phyloP scores from a whole-genome alignment of 768 basidiomycete species.

The Xerocomellus dryophilus region DNA sequence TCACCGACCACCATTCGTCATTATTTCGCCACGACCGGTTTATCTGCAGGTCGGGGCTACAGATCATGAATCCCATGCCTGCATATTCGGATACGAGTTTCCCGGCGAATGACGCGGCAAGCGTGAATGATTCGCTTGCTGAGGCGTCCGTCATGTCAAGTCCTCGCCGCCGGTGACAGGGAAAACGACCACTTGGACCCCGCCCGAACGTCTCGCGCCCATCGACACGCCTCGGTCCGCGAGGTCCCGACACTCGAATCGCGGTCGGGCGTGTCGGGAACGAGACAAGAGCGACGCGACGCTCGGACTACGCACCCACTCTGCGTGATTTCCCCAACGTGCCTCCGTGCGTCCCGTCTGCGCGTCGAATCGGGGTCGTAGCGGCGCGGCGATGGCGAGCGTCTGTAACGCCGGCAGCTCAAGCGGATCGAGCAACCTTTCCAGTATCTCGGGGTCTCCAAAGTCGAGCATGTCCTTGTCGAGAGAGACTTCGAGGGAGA shows the following conservation, averaged over 20 bases:
- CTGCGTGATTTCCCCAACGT: neutral
- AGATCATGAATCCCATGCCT: neutral
- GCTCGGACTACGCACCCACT: constrained; percentile 17
- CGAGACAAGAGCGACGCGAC: constrained; percentile 15
- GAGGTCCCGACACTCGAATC: constrained; percentile 8
- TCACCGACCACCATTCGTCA: no score
- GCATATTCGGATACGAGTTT: neutral
- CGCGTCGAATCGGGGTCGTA: neutral
- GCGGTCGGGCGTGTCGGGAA: constrained; percentile 3
- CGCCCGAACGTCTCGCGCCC: neutral
- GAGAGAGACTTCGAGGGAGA: constrained; percentile 17
- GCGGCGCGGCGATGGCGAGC: constrained; percentile 10
- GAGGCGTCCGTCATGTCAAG: neutral
- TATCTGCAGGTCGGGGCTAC: neutral
- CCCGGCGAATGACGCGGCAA: neutral
- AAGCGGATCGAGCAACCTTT: constrained; percentile 19
- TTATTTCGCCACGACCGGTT: neutral
- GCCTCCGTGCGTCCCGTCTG: neutral
- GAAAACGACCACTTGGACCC: neutral
- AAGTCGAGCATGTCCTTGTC: constrained; percentile 21
- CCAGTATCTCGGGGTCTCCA: constrained; percentile 17
- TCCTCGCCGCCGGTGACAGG: neutral
- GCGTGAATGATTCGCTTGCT: neutral
- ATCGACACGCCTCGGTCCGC: no score
- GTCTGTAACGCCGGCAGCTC: constrained; percentile 20